Base-by-base conservation (phyloP, 2,329 filamentous ascomycete genomes). In the Elsinoe fawcettii region DNA sequence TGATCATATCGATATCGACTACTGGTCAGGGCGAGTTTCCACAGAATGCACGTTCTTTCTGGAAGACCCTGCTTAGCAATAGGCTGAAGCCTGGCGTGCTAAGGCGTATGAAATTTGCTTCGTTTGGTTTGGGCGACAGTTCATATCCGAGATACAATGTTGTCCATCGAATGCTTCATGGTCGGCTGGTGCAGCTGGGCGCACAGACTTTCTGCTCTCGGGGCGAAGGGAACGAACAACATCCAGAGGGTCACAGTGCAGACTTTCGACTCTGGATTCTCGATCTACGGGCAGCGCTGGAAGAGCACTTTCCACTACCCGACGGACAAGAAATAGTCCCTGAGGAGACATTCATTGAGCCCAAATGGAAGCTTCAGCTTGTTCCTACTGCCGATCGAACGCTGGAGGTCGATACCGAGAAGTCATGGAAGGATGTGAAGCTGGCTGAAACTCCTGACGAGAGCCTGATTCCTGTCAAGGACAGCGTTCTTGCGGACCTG, bases 81-180 rank as follows among this genome's bases (percentile, higher is more conserved):
- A 88, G 83, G 64, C 79, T 99, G 25, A 82, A 86, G 11, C 77
- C 84, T 2, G 82, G 80, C 14, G 91, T 85, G 64, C 75, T 99
- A 37, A 68, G 75, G 36, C 78, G 80, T 32, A 74, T 95, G 60
- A 79, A 76, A 1, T 97, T 95, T 71, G 86, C 88, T 2, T 87
- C 86, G 0, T 96, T 97, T 75, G 93, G 93, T 0, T 79, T 97
- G 1, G 93, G 93, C 0, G 93, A 99, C 71, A 96, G 88, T 66
- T 95, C 91, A 1, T 99, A 99, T 77, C 80, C 87, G 57, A 92
- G 95, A 85, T 93, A 76, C 62, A 99, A 99, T 73, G 96, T 89
- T 83, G 90, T 92, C 16, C 87, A 88, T 46, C 82, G 90, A 51
- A 95, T 96, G 72, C 77, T 99, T 46, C 84, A 90, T 65, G 92